phyloP scores from a whole-genome alignment of 805 yeast genomes.

The Ogataea methylovora region DNA sequence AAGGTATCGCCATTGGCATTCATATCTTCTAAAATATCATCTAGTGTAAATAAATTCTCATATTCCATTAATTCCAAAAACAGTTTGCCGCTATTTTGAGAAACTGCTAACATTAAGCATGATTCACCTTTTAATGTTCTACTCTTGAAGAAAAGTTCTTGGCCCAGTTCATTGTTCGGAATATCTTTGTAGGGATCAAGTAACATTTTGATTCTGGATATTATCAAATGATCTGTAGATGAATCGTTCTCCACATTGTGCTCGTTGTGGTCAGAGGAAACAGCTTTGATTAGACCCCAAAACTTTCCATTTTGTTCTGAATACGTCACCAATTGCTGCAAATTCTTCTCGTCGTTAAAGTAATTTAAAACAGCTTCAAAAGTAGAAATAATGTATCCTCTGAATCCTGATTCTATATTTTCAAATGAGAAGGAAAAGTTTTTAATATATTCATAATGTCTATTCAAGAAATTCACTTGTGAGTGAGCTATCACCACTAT shows the following conservation, averaged over 20 bases:
- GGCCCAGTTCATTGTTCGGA: constrained; percentile 6
- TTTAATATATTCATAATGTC: constrained; percentile 60
- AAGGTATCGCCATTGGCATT: constrained; percentile 49
- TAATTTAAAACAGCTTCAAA: constrained; percentile 75
- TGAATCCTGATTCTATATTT: constrained; percentile 47
- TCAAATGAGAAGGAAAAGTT: constrained; percentile 40
- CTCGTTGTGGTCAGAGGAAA: constrained; percentile 15
- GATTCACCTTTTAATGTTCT: constrained; percentile 63
- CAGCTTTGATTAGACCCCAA: constrained; percentile 41
- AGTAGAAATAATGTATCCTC: constrained; percentile 76
- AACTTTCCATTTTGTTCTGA: constrained; percentile 44
- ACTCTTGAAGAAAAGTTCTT: constrained; percentile 24
- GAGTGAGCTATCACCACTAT: constrained; percentile 65
- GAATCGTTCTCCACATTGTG: constrained; percentile 11
- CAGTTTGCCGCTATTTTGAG: constrained; percentile 34
- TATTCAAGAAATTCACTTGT: constrained; percentile 47
- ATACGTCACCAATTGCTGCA: constrained; percentile 27
- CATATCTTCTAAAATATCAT: constrained; percentile 60
- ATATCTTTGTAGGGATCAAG: constrained; percentile 7
- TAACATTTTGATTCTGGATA: constrained; percentile 7
- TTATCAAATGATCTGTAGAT: constrained; percentile 8
- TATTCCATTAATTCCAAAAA: constrained; percentile 39
- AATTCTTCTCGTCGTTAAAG: constrained; percentile 33
- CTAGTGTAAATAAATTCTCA: constrained; percentile 47
- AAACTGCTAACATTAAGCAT: constrained; percentile 54